Base-by-base conservation (phyloP, 2,329 filamentous ascomycete genomes). In the Cadophora luteo-olivacea region DNA sequence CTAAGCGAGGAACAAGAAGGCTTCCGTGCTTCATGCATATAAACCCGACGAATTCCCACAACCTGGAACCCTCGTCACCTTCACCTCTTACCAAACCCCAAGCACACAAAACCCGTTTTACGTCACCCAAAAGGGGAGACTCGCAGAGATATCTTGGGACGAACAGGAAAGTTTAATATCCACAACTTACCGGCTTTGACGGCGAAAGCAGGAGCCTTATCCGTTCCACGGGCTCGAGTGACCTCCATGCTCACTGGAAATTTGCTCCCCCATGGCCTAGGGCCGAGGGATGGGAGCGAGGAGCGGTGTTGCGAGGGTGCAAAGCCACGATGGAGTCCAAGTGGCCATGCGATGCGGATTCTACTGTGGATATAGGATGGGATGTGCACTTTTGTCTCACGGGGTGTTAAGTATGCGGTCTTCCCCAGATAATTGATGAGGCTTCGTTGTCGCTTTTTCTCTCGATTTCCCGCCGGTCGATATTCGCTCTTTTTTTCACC, bases 281-380 rank as follows among this genome's bases (percentile, higher is more conserved):
- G 32, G 14, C 52, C 25, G 52, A 29, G 52, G 8, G 52, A n/a
- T 19, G 29, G 52, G 29, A n/a, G 16, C 14, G 52, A n/a, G 45
- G 22, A 49, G n/a, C 4, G 41, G 12, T 16, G 41, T 49, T n/a
- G 29, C 24, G 14, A 33, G 29, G 14, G 52, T 19, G 52, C 29
- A 55, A 19, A 55, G 52, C 52, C 52, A 33, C 52, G 52, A n/a
- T 55, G 52, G 16, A 55, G 52, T 55, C 52, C 52, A 55, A 55
- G 52, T 55, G 52, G 25, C 16, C 25, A 19, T 32, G 16, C 52
- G 14, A 55, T 38, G 36, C 36, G 41, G 14, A 22, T 49, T 49
- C 5, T 1, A 22, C 4, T 55, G 25, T 55, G 52, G 52, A 55
- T 19, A 32, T 55, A 29, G 45, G 19, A 33, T 32, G 16, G 45